A percentile compares a stretch with the other conserved stretches of the same genome.
Evolutionary conservation across 371 early-diverging fungal genomes (phyloP).

Genomic region (Umbelopsis sp.): DNA sequence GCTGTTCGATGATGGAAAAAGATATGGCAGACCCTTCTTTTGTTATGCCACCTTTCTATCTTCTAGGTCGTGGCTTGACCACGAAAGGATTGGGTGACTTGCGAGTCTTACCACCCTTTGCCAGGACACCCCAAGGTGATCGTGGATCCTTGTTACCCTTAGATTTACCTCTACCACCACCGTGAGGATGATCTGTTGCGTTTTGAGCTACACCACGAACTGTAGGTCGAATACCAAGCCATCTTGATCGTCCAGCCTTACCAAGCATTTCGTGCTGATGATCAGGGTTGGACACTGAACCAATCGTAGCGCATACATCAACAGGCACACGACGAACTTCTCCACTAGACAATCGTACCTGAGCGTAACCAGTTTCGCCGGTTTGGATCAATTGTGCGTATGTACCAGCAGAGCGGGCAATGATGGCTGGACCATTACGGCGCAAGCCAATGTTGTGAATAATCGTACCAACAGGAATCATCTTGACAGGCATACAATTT

Average conservation of each 20-base stretch:
- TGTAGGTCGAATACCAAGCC: slow-evolving; percentile 90
- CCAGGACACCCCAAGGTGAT: slow-evolving; percentile 94
- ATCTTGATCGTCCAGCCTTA: slow-evolving; percentile 89
- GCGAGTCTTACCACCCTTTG: slow-evolving; percentile 96
- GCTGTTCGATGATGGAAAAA: background rate
- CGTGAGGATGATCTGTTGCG: slow-evolving; percentile 98
- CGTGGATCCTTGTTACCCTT: slow-evolving; percentile 93
- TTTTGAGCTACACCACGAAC: slow-evolving; percentile 99
- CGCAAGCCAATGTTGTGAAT: slow-evolving; percentile 89
- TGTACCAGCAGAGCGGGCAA: slow-evolving; percentile 91
- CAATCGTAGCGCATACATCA: slow-evolving; percentile 91
- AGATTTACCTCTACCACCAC: slow-evolving; percentile 97
- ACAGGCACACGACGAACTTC: slow-evolving; percentile 91
- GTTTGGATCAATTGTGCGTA: slow-evolving; percentile 88
- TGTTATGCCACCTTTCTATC: slow-evolving; percentile 39
- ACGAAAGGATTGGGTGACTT: slow-evolving; percentile 76
- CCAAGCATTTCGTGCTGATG: slow-evolving; percentile 90
- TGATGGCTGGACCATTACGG: slow-evolving; percentile 79
- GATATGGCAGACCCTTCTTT: background rate
- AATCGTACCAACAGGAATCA: slow-evolving; percentile 92
- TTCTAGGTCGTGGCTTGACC: slow-evolving; percentile 77
- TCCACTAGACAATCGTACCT: slow-evolving; percentile 85
- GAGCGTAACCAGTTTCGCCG: slow-evolving; percentile 80
- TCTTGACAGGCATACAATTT: slow-evolving; percentile 88
- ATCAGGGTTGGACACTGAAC: slow-evolving; percentile 90